Base-by-base conservation (phyloP, 78 protist species). In the Dictyostelium capitatum region DNA sequence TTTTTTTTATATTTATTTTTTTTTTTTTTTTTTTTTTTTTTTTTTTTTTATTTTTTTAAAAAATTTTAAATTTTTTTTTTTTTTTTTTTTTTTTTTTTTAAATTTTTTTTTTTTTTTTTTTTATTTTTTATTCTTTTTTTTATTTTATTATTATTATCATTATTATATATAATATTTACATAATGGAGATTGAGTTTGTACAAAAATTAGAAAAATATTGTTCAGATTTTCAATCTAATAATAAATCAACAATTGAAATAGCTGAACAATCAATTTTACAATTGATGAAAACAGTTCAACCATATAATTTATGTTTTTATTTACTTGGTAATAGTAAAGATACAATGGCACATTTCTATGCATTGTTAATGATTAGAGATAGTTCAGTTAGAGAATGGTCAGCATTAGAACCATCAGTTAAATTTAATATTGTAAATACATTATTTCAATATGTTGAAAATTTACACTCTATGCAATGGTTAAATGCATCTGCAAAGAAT, bases 321-420 rank as follows among this genome's bases (percentile, higher is more conserved):
- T 6, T 77, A 6, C 51, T 87, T 6, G 47, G 32, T 12, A 43
- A 64, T n/a, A 75, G 83, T 28, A 48, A 25, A 17, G 46, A 50
- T 6, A 25, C 77, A 3, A 62, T 56, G 28, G 93, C 77, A 30
- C 93, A 87, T 67, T 87, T 87, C n/a, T 87, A 87, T 37, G 23
- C 56, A 37, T 47, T 87, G n/a, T 25, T 65, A 4, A 48, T 56
- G 41, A 53, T 87, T 20, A 64, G 93, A 30, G 93, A 87, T 65
- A 70, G 83, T 32, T 20, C 80, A 23, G 51, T 87, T 30, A 30
- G 84, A 4, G 93, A 87, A 48, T 87, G 93, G 93, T 48, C 79
- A 11, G 47, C 81, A n/a, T 19, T 87, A 6, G 84, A 74, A 5
- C 8, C 56, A 8, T 17, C 12, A 11, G 17, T 14, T 1, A 56